Conservation (phyloP, 345 rosid species). For the Ceriops tagal region DNA sequence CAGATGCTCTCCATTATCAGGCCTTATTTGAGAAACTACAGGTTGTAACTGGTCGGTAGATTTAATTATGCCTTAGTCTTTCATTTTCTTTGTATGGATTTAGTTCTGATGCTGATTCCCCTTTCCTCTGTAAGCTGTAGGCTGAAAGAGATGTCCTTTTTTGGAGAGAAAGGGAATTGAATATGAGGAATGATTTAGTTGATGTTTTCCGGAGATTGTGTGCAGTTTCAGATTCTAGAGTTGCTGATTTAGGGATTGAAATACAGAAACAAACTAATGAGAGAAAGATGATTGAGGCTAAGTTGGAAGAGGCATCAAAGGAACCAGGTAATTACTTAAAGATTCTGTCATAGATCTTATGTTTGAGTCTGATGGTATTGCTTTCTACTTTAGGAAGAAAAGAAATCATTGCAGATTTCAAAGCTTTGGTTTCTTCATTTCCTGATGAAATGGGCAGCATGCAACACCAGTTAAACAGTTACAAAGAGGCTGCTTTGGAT, state of each 20-base stretch:
- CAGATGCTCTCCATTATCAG: slow-evolving; percentile 60
- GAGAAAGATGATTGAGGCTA: slow-evolving; percentile 49
- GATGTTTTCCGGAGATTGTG: slow-evolving; percentile 73
- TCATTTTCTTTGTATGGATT: slow-evolving; percentile 19
- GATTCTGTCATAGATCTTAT: slow-evolving; percentile 1
- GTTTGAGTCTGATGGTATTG: slow-evolving; percentile 28
- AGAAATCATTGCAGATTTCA: slow-evolving; percentile 77
- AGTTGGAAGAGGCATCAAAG: slow-evolving; percentile 58
- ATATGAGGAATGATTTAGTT: slow-evolving; percentile 57
- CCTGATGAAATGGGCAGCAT: slow-evolving; percentile 81
- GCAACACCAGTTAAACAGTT: slow-evolving; percentile 70
- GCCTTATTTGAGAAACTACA: slow-evolving; percentile 82
- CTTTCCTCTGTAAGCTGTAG: slow-evolving; percentile 36
- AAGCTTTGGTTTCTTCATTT: slow-evolving; percentile 75
- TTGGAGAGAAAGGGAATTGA: slow-evolving; percentile 85
- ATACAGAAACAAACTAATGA: slow-evolving; percentile 65
- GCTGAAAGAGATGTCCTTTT: slow-evolving; percentile 77
- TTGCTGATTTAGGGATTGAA: slow-evolving; percentile 49
- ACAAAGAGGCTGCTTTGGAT: slow-evolving; percentile 69
- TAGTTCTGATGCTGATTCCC: slow-evolving; percentile 32
- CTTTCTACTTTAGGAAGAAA: slow-evolving; percentile 65
- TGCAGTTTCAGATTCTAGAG: slow-evolving; percentile 62
- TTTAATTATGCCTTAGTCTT: slow-evolving; percentile 37
- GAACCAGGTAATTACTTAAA: slow-evolving; percentile 27
- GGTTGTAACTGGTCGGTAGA: slow-evolving; percentile 76